Base-by-base conservation (phyloP, 306 rosid species). In the Abrus pulchellus region DNA sequence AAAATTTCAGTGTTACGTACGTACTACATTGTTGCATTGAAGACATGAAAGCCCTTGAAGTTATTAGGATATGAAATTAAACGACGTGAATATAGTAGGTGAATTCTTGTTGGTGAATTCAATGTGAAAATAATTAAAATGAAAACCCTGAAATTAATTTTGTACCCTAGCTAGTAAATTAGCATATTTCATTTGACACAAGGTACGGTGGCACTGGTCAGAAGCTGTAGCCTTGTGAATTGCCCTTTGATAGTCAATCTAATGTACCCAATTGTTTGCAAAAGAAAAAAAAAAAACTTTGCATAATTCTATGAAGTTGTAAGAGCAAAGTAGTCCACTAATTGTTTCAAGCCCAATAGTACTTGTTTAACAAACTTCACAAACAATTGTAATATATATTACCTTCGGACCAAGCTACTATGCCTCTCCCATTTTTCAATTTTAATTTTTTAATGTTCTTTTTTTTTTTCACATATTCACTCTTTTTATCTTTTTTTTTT, bases 1-100 rank as follows among this genome's bases (percentile, higher is more conserved):
- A 82, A 82, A 77, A 52, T 29, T 63, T 44, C 75, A 70, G 64
- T 10, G 50, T 49, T 38, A 60, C 27, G 81, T 56, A 74, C 45
- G 50, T 67, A 67, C 38, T 68, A 48, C 49, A 49, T 75, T 49
- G 27, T 28, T 38, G 81, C 77, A 82, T 74, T 56, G 38, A 75
- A 82, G 68, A 47, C 63, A 14, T 48, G 67, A 48, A 47, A 66
- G 66, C 40, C 30, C 71, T 76, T 59, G 63, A 75, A 36, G 52
- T 36, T 36, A 36, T 56, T 81, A 14, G 64, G 77, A 20, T 64
- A 12, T 20, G 63, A 81, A 54, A 65, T 81, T 81, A 63, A 38
- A 20, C 50, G 5, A 66, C 32, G 36, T 41, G 28, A 32, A 63
- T 43, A 72, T 8, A 68, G 69, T 53, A 3, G 70, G 73, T 74